Evolutionary conservation across 2,329 filamentous ascomycete genomes (phyloP).

Genomic region (Aphanocladium album): DNA sequence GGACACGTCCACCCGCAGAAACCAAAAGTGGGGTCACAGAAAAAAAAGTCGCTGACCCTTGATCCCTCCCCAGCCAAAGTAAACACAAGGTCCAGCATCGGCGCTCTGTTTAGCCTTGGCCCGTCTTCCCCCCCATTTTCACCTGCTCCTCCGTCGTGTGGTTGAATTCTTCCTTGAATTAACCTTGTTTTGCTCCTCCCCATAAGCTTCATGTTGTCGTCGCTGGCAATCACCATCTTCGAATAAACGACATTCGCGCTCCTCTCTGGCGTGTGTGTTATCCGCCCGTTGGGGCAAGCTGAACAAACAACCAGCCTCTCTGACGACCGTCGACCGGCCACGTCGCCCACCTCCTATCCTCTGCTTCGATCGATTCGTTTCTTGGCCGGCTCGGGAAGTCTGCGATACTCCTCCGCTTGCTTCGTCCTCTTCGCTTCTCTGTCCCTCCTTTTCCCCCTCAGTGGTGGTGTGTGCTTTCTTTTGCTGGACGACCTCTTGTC

Average conservation of each 20-base stretch:
- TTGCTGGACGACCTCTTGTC: background rate
- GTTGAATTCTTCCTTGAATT: background rate
- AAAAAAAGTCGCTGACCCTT: slow-evolving; percentile 13
- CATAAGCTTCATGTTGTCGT: background rate
- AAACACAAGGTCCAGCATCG: slow-evolving; percentile 7
- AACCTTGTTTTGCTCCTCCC: background rate
- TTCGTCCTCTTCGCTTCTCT: background rate
- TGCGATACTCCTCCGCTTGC: background rate
- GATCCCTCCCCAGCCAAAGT: slow-evolving; percentile 10
- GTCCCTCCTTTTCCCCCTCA: background rate
- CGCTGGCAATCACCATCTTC: background rate
- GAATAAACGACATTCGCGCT: background rate
- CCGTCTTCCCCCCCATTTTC: slow-evolving; percentile 4
- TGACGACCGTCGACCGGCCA: background rate
- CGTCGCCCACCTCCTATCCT: background rate
- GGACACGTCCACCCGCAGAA: background rate
- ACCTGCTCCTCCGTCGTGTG: background rate
- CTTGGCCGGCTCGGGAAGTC: background rate
- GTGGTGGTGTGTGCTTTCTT: background rate
- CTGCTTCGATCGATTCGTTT: background rate
- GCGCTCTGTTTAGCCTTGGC: background rate
- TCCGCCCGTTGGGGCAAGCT: slow-evolving; percentile 12
- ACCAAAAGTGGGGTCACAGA: slow-evolving; percentile 1
- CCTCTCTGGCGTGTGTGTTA: background rate
- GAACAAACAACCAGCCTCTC: background rate